A percentile compares a stretch with the other conserved stretches of the same genome.
Evolutionary conservation across 2,329 filamentous ascomycete genomes (phyloP).

Genomic region (Diplodia sapinea): DNA sequence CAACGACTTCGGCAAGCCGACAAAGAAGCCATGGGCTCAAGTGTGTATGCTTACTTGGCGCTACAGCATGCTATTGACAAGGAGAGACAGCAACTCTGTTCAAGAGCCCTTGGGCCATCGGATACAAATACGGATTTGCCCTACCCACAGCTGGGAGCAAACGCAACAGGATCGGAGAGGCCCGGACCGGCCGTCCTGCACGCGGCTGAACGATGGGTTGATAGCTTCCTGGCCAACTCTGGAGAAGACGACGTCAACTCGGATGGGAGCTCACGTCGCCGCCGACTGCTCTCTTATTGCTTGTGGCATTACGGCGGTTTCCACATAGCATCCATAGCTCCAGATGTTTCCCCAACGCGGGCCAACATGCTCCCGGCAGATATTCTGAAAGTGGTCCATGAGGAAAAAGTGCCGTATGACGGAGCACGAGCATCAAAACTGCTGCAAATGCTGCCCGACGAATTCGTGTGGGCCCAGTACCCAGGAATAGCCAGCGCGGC

Average conservation of each 20-base stretch:
- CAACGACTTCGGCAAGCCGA: not conserved
- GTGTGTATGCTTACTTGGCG: slow-evolving; percentile 3
- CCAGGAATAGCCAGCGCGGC: not conserved
- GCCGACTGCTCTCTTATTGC: not conserved
- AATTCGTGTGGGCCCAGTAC: not conserved
- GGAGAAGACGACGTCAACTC: not conserved
- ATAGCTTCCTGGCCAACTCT: not conserved
- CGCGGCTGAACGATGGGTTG: not conserved
- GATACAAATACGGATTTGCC: not conserved
- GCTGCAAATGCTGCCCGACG: not conserved
- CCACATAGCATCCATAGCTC: not conserved
- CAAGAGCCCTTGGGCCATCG: not conserved
- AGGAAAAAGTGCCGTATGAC: not conserved
- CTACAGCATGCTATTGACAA: not conserved
- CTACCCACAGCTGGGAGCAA: not conserved
- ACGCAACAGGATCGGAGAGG: not conserved
- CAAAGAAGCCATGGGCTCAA: not conserved
- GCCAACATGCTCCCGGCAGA: not conserved
- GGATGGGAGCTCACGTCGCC: not conserved
- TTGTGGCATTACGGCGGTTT: not conserved
- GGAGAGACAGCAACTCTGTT: not conserved
- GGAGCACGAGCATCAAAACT: not conserved
- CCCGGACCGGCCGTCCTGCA: not conserved
- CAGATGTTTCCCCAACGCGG: not conserved
- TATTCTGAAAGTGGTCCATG: not conserved